Percentiles rank a stretch among this genome's conserved stretches.
phyloP scores from a whole-genome alignment of 805 yeast species.

The Ogataea pini region DNA sequence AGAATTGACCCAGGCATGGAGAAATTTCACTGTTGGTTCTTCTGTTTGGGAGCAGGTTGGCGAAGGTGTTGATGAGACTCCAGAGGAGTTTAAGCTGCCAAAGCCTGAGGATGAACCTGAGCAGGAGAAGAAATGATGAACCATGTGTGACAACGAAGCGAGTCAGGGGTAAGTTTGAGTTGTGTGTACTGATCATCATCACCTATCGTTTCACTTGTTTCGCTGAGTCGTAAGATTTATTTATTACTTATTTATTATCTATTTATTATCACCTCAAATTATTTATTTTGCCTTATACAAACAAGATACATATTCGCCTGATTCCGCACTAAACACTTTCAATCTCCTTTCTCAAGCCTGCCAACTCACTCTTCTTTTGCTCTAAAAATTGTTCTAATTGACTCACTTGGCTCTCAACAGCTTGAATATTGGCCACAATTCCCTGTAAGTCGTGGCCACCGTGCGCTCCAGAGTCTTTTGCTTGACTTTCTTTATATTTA shows the following conservation, averaged over 20 bases:
- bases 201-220: too few relatives aligned
- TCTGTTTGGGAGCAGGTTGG: slow-evolving; percentile 93
- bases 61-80: slow-evolving; percentile 78
- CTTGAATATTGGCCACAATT: slow-evolving; percentile 61
- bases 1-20: slow-evolving; percentile 89
- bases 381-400: slow-evolving; percentile 69
- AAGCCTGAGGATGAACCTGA: slow-evolving; percentile 62
- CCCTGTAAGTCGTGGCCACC: slow-evolving; percentile 45
- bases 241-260: slow-evolving; percentile 16
- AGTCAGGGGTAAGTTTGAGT: too few relatives aligned
- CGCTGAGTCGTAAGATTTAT: too few relatives aligned
- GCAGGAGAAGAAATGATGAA: not conserved
- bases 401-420: slow-evolving; percentile 74
- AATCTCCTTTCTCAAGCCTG: slow-evolving; percentile 43
- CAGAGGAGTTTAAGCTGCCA: slow-evolving; percentile 80
- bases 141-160: not conserved
- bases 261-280: slow-evolving; percentile 12
- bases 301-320: not conserved
- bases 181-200: too few relatives aligned
- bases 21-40: slow-evolving; percentile 86
- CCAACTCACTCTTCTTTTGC: slow-evolving; percentile 62
- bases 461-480: slow-evolving; percentile 38
- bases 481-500: slow-evolving; percentile 69
- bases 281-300: slow-evolving; percentile 22
- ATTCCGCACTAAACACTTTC: slow-evolving; percentile 22